Conservation (phyloP, 163 green algal species). For the Dunaliella salina region DNA sequence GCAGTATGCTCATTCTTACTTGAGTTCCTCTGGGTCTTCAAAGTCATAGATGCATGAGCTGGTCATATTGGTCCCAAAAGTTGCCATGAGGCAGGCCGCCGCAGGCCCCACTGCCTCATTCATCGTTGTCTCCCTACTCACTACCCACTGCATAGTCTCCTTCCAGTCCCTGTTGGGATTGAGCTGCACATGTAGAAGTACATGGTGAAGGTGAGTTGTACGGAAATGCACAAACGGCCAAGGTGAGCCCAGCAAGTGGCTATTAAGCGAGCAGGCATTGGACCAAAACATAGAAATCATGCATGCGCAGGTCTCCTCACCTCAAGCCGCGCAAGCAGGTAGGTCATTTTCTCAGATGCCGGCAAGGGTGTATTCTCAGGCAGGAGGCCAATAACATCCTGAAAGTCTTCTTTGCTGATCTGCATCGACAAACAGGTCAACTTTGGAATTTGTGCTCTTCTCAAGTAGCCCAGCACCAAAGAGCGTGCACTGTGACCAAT, state of each 20-base stretch:
- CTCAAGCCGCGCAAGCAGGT: conserved; percentile 57
- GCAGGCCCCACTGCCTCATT: conserved; percentile 46
- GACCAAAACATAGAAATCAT: too few relatives aligned
- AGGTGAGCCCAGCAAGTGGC: too few relatives aligned
- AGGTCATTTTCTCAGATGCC: conserved; percentile 64
- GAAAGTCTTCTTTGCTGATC: conserved; percentile 59
- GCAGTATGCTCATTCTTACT: conserved; percentile 16
- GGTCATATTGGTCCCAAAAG: conserved; percentile 69
- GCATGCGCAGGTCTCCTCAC: conserved; percentile 14
- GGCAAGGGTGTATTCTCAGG: conserved; percentile 64
- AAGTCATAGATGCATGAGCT: conserved; percentile 69
- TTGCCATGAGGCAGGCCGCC: conserved; percentile 68
- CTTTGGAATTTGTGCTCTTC: not conserved
- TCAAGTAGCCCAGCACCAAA: not conserved
- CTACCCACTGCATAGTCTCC: conserved; percentile 25
- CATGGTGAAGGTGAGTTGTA: too few relatives aligned
- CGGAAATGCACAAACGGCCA: too few relatives aligned
- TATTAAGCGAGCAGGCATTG: too few relatives aligned
- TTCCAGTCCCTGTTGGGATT: conserved; percentile 13
- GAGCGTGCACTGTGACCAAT: not conserved
- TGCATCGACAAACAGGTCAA: not conserved
- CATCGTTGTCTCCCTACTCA: conserved; percentile 37
- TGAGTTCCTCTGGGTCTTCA: conserved; percentile 41
- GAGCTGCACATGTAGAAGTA: not conserved
- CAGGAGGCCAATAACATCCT: conserved; percentile 61